phyloP scores from a whole-genome alignment of 305 asterid species.

The Solanum hybrid region DNA sequence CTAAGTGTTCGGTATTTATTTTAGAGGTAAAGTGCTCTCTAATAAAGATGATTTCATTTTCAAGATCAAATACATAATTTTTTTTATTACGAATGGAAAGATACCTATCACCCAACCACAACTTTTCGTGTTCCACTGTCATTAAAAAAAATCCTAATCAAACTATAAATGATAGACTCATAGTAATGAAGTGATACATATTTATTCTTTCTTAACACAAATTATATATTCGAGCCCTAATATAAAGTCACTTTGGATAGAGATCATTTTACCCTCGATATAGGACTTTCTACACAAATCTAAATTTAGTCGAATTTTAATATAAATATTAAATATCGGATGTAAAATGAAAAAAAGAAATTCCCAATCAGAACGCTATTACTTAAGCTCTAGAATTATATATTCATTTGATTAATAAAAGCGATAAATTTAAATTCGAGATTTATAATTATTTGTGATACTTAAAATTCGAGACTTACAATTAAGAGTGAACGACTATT shows the following conservation, averaged over 20 bases:
- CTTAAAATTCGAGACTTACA: too few relatives aligned
- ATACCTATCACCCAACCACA: not conserved
- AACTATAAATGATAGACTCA: too few relatives aligned
- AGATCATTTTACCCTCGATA: not conserved
- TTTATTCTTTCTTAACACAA: not conserved
- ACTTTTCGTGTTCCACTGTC: accelerated
- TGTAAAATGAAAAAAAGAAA: not conserved
- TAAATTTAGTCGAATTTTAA: not conserved
- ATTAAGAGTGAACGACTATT: too few relatives aligned
- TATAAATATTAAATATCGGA: not conserved
- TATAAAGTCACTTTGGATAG: accelerated
- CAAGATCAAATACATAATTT: not conserved
- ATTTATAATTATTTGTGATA: too few relatives aligned
- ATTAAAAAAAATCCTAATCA: not conserved
- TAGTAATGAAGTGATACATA: not conserved
- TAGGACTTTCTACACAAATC: not conserved
- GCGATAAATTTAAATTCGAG: too few relatives aligned
- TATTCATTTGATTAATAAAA: not conserved
- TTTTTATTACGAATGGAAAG: not conserved
- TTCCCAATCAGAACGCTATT: not conserved
- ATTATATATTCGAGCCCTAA: not conserved
- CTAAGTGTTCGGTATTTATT: not conserved
- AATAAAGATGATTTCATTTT: not conserved
- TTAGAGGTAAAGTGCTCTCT: not conserved
- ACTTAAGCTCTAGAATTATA: not conserved